Base-by-base conservation (phyloP, 1,284 basidiomycete genomes). In the Volvariella volvacea region DNA sequence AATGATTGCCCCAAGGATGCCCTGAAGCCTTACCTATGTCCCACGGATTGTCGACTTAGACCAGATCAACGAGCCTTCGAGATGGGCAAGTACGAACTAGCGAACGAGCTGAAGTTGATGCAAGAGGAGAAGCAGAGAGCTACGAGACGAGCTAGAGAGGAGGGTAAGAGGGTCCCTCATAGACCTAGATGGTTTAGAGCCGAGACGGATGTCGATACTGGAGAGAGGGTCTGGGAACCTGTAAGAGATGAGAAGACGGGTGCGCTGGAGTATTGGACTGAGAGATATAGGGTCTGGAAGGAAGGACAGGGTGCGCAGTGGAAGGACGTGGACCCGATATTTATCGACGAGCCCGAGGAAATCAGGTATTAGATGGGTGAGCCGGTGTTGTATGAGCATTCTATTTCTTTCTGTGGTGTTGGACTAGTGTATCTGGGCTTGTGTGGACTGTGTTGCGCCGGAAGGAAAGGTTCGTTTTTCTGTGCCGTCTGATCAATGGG, bases 61-160 rank as follows among this genome's bases (percentile, higher is more conserved):
- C 94, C 93, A 0, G 95, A 99, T 61, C 91, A 97, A 62, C 76
- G 91, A 21, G 92, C 93, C n/a, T 96, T 96, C 56, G 93, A 97
- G 72, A 66, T 81, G 52, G 93, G 92, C n/a, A 73, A 79, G 58
- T 97, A 93, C 57, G 93, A 97, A 54, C 70, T 78, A 28, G 95
- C 95, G 39, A 96, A 98, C 61, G 78, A 76, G 44, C 70, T 97
- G 52, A 98, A 99, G 70, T 71, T 75, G 20, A 71, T 71, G 48
- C 90, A 97, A 58, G 95, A 98, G 60, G 91, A 96, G 51, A 78
- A 76, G 56, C 95, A 99, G 67, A 76, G 95, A 1, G 70, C 68
- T 44, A 93, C 85, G 4, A 71, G 94, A 45, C 75, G 74, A 44
- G 79, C 78, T 33, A 68, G 95, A 32, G 92, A 97, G 61, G 76